phyloP scores from a whole-genome alignment of 2,329 filamentous ascomycete genomes.

The Herpotrichia juniperi region DNA sequence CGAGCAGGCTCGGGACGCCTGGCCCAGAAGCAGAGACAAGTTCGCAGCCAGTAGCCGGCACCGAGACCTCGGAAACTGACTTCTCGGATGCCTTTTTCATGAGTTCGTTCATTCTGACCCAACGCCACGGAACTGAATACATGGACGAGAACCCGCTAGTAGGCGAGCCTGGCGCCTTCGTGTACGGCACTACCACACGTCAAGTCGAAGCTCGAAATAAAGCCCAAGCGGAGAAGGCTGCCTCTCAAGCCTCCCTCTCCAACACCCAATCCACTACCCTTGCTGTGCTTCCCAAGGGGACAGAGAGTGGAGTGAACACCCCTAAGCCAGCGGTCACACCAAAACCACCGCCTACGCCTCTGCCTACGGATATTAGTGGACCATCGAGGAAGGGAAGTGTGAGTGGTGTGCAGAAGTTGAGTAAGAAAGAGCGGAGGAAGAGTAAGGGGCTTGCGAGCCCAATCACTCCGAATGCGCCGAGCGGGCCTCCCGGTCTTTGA shows the following conservation, averaged over 20 bases:
- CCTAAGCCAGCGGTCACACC: too few relatives aligned
- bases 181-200: constrained; percentile 55
- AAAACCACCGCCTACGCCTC: constrained; percentile 22
- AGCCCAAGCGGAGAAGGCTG: constrained; percentile 44
- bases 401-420: constrained; percentile 31
- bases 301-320: constrained; percentile 35
- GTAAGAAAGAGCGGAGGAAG: constrained; percentile 43
- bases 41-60: constrained; percentile 29
- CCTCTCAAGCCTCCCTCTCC: constrained; percentile 11
- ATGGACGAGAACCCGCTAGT: constrained; percentile 68
- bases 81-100: constrained; percentile 44
- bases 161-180: constrained; percentile 68
- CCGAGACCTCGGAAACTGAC: constrained; percentile 18
- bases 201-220: constrained; percentile 49
- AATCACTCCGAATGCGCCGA: constrained; percentile 6
- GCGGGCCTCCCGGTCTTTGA: not conserved
- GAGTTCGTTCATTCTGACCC: constrained; percentile 58
- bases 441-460: constrained; percentile 44
- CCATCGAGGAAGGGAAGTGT: constrained; percentile 24
- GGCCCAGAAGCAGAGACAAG: too few relatives aligned
- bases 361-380: constrained; percentile 3
- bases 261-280: constrained; percentile 13
- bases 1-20: too few relatives aligned
- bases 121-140: constrained; percentile 64
- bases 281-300: constrained; percentile 1